Evolutionary conservation across 202 grass and related monocot species (phyloP), one percentile per base, ranked within the genome.

Genomic region (Setaria italica): DNA sequence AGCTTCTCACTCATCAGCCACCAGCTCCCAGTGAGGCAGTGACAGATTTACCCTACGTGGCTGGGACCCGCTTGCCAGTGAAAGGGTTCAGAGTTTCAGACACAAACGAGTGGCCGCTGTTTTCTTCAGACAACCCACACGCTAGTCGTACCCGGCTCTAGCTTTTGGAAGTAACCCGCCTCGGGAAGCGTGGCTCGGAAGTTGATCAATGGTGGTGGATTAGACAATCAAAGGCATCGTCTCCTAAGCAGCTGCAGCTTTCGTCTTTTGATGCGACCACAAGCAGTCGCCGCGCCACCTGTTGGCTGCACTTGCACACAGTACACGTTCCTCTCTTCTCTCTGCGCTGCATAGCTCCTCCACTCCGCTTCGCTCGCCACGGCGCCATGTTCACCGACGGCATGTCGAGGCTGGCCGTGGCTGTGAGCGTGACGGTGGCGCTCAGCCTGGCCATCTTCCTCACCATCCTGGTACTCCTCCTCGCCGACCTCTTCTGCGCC

Each of bases 401-500:
- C 75, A 85, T 91, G 90, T 85, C 85, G 60, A 91, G 84, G 90
- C 76, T 95, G 67, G 85, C 89, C 2, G 80, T 93, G 25, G 95
- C 87, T 62, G 63, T 94, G 15, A 88, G 82, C 53, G 57, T 95
- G 19, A 80, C 89, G 51, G 89, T 95, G 37, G 92, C 87, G 45
- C 84, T 95, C 2, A 87, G 91, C 79, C 82, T 97, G 50, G 88
- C 92, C 56, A 41, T 94, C 48, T 89, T 97, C 78, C 84, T 97
- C 78, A 90, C 82, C 79, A 88, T 95, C 79, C 85, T 91, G 42
- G 17, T 93, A 0, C 81, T 94, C 76, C 89, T 97, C 87, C 89
- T 97, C 41, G 85, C 80, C 19, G 95, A 97, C 85, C 91, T 97
- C 62, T 56, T 97, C 67, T 89, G 89, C 87, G 90, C 92, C 55